Evolutionary conservation across 2,329 filamentous ascomycete genomes (phyloP).

Genomic region (Cadophora sp.): DNA sequence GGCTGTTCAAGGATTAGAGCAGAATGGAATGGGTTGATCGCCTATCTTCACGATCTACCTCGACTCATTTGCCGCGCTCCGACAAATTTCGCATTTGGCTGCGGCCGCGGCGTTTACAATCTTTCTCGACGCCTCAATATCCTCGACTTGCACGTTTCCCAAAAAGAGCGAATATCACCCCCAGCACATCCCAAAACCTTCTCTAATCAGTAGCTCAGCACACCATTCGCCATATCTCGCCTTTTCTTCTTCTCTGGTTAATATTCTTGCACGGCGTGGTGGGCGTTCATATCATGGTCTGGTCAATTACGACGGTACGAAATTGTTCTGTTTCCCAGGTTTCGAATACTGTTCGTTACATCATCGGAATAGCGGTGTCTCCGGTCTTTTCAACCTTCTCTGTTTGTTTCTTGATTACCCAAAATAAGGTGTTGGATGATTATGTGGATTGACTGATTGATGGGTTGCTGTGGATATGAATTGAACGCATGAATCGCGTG

Average conservation of each 20-base stretch:
- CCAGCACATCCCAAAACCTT: not conserved
- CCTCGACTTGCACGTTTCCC: not conserved
- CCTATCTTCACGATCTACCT: not conserved
- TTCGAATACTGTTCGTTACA: not conserved
- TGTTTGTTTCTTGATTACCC: not conserved
- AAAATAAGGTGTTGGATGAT: not conserved
- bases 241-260: not conserved
- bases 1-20: slow-evolving; percentile 57
- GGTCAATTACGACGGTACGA: not conserved
- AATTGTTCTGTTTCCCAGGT: not conserved
- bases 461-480: slow-evolving; percentile 1
- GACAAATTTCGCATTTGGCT: not conserved
- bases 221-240: not conserved
- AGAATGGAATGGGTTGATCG: slow-evolving; percentile 34
- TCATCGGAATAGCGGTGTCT: not conserved
- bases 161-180: not conserved
- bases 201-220: not conserved
- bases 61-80: not conserved
- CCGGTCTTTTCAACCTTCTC: not conserved
- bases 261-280: not conserved
- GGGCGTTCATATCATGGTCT: not conserved
- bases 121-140: not conserved
- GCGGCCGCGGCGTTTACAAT: not conserved
- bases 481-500: not conserved
- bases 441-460: not conserved